phyloP scores from a whole-genome alignment of 345 rosid genomes.

The Cardiospermum halicacabum region DNA sequence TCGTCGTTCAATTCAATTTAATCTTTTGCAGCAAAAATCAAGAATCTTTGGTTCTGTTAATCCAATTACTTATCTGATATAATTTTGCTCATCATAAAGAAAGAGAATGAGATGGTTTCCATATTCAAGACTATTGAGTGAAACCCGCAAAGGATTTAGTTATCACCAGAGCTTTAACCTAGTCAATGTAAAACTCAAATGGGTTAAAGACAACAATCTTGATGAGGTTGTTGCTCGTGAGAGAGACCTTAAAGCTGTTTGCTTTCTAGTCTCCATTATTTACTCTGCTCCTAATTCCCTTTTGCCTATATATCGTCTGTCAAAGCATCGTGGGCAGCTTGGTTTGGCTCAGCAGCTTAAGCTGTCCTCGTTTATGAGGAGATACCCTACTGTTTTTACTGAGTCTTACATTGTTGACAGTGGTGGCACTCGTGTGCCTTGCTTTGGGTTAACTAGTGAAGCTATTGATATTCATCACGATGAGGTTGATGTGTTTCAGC shows the following conservation, averaged over 20 bases:
- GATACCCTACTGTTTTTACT: constrained; percentile 57
- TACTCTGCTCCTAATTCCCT: constrained; percentile 27
- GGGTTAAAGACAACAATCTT: constrained; percentile 73
- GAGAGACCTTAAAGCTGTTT: constrained; percentile 57
- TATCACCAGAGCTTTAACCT: constrained; percentile 48
- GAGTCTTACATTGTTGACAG: constrained; percentile 51
- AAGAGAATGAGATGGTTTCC: constrained; percentile 29
- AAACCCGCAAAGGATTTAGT: constrained; percentile 30
- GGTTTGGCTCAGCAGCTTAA: constrained; percentile 57
- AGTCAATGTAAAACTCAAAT: constrained; percentile 76
- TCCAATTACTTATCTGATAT: background rate
- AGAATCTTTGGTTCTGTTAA: too few relatives aligned
- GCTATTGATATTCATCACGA: constrained; percentile 41
- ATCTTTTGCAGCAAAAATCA: too few relatives aligned
- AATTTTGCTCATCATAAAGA: background rate
- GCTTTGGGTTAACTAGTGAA: constrained; percentile 56
- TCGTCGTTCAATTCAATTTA: too few relatives aligned
- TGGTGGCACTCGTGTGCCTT: constrained; percentile 77
- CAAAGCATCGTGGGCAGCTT: constrained; percentile 55
- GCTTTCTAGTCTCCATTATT: constrained; percentile 50
- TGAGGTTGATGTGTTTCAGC: constrained; percentile 25
- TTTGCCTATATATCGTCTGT: constrained; percentile 51
- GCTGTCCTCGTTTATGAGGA: constrained; percentile 59
- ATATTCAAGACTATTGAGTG: constrained; percentile 21
- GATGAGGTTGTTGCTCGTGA: constrained; percentile 57